phyloP scores from a whole-genome alignment of 202 grass and related monocot genomes.

The Hordeum pubiflorum region DNA sequence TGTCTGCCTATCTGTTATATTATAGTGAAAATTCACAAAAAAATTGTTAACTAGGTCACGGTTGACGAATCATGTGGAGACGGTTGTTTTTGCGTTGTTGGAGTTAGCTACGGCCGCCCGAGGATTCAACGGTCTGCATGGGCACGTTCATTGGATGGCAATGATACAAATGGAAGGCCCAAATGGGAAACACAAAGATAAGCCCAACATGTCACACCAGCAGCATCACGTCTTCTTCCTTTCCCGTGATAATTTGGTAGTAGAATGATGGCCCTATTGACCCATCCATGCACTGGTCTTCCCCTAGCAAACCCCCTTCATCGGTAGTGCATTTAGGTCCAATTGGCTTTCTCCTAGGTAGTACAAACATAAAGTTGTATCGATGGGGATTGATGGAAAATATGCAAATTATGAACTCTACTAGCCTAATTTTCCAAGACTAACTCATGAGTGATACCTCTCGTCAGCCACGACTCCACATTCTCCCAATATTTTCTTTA shows the following conservation, averaged over 20 bases:
- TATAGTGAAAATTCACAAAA: too few species aligned
- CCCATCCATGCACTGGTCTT: neutral
- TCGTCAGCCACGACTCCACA: neutral
- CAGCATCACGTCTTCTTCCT: constrained; percentile 37
- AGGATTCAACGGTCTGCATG: neutral
- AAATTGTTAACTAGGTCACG: neutral
- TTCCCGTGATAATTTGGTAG: constrained; percentile 16
- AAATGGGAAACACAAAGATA: constrained; percentile 32
- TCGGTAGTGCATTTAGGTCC: constrained; percentile 40
- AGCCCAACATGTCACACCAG: constrained; percentile 45
- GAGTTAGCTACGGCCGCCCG: neutral
- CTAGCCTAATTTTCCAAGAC: neutral
- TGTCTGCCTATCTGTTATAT: too few species aligned
- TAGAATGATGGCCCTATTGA: constrained; percentile 30
- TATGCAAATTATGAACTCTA: neutral
- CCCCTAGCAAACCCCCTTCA: constrained; percentile 11
- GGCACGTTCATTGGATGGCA: neutral
- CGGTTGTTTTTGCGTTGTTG: neutral
- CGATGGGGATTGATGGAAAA: constrained; percentile 7
- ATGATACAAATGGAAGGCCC: constrained; percentile 30
- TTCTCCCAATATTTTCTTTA: neutral
- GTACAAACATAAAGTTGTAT: neutral
- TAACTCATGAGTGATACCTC: neutral
- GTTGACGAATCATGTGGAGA: neutral
- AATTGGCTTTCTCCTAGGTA: constrained; percentile 11